Evolutionary conservation across 2,329 filamentous ascomycete genomes (phyloP), one percentile per base, ranked within the genome.

Genomic region (Colletotrichum viniferum): DNA sequence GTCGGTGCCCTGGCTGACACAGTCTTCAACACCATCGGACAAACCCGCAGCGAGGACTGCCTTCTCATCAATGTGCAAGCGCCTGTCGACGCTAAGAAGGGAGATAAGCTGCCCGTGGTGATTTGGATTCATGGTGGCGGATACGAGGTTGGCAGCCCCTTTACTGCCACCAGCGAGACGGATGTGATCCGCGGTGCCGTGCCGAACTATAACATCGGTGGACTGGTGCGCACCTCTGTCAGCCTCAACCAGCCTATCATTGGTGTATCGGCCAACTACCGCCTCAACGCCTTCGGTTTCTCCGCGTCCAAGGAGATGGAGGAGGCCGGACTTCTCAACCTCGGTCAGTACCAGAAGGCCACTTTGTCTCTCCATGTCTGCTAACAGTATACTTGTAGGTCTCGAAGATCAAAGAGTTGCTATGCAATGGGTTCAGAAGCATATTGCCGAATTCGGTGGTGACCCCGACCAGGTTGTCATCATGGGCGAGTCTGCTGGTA

Each of bases 211-310:
- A 84, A 87, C 76, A 83, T 80, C 1, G 78, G 80, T 1, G 77
- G 77, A 1, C 78, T 85, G 16, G 80, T 88, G 24, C 78, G 7
- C 77, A 81, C 16, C 82, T 83, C 4, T 76, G 88, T 72, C 58
- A 80, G 9, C 76, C 84, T 88, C 34, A 86, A 86, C 24, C 89
- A 92, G 79, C 89, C 90, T 0, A 87, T 94, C 66, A 85, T 94
- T 36, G 91, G 90, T 62, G 92, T 94, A 0, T 87, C 89, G 0
- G 89, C 93, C 76, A 93, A 93, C 80, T 94, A 94, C 82, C 89
- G 91, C 1, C 84, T 92, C 4, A 89, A 88, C n/a, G 90, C 88
- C 0, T 80, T 82, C 48, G 73, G 73, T 2, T 76, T 76, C 52
- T 66, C 64, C 9, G 69, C 63, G 0, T 61, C 70, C 18, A 56